Base-by-base conservation (phyloP, 1,284 basidiomycete genomes). In the Naganishia sp. region DNA sequence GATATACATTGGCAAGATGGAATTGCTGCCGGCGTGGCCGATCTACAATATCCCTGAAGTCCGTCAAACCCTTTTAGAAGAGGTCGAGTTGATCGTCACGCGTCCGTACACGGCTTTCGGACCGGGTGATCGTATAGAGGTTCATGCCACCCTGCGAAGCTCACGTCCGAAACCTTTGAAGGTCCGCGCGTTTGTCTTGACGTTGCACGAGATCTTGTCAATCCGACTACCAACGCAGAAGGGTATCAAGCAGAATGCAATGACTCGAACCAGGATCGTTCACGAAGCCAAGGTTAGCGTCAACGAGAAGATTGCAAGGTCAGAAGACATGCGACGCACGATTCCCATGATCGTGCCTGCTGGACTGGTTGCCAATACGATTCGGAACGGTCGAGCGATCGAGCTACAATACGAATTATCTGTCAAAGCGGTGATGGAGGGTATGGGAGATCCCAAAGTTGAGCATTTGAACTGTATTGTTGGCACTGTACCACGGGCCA, bases 11-110 rank as follows among this genome's bases (percentile, higher is more conserved):
- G 88, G 90, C 81, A 94, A 94, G 78, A 90, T 94, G 74, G 92
- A 94, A 69, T 80, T 93, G 9, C 90, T 93, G 71, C 89, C 90
- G 2, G 88, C 89, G 2, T 94, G 92, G 92, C 91, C 91, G 0
- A 83, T 92, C 50, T 94, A 93, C 76, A 86, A 86, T 61, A 86
- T 89, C 72, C 85, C 85, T 4, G 90, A 94, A 74, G 84, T 83
- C 43, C 86, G 88, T n/a, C 82, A 85, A n/a, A 79, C 85, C 10
- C 75, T 82, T 1, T 83, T 86, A 66, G 86, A 90, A 7, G 87
- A 87, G 25, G 83, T 91, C 21, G 86, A 84, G 18, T 84, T 94
- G 68, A 85, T 84, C 46, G 87, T 92, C n/a, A 73, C 74, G 25
- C 86, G 91, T 36, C 82, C 83, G 23, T 83, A 85, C 68, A 88